phyloP scores from a whole-genome alignment of 2,329 filamentous ascomycete genomes.

The Endocalyx cinctus region DNA sequence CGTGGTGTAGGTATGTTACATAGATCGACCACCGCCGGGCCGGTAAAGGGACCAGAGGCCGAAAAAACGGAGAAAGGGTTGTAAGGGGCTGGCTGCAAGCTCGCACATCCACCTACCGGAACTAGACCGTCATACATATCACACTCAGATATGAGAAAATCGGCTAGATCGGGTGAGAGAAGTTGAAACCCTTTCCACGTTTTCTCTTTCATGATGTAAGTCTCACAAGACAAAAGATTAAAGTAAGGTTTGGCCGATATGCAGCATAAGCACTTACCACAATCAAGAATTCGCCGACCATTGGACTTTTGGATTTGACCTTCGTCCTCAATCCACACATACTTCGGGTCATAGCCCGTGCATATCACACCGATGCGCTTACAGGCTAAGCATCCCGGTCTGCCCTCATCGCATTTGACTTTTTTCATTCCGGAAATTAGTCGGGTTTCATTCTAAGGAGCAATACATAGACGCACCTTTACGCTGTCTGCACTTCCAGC shows the following conservation, averaged over 20 bases:
- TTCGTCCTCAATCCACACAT: not conserved
- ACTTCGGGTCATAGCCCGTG: constrained; percentile 1
- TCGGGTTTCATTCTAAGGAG: too few relatives aligned
- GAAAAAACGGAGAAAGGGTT: constrained; percentile 2
- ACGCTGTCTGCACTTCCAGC: constrained; percentile 1
- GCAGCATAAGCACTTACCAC: constrained; percentile 1
- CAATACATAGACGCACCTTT: not conserved
- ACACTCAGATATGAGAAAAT: not conserved
- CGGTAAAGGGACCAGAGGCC: too few relatives aligned
- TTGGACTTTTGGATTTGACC: not conserved
- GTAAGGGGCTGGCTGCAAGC: not conserved
- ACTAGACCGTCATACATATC: too few relatives aligned
- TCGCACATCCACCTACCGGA: not conserved
- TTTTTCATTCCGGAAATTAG: not conserved
- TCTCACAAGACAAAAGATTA: too few relatives aligned
- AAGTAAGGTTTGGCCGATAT: too few relatives aligned
- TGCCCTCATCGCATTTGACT: constrained; percentile 1
- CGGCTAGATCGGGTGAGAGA: not conserved
- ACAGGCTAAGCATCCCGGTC: not conserved
- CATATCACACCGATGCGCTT: not conserved
- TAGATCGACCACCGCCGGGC: too few relatives aligned
- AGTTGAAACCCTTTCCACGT: not conserved
- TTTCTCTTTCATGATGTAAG: constrained; percentile 1
- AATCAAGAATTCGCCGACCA: not conserved
- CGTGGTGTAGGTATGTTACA: not conserved